Conservation (phyloP, 2,329 filamentous ascomycete species). For the Scolecobasidium constrictum region DNA sequence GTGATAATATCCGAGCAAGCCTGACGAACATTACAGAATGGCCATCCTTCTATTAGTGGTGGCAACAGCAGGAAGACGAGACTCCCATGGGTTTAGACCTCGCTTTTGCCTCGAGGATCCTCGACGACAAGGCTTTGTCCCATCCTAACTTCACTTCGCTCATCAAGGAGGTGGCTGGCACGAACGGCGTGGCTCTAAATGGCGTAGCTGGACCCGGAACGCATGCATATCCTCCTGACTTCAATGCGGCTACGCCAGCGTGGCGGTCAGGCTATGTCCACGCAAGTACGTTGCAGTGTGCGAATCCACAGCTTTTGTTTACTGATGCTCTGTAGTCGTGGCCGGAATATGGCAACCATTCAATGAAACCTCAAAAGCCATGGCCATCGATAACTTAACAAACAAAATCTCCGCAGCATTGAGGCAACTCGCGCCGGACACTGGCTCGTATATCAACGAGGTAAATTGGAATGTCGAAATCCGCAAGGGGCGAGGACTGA, state of each 20-base stretch:
- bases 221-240: neutral
- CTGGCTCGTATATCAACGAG: constrained; percentile 7
- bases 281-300: neutral
- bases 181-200: neutral
- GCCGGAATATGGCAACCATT: neutral
- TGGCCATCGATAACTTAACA: neutral
- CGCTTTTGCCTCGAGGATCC: neutral
- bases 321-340: neutral
- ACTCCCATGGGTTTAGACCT: neutral
- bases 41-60: neutral
- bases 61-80: neutral
- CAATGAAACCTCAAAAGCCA: neutral
- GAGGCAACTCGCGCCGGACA: constrained; percentile 1
- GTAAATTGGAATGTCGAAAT: constrained; percentile 3
- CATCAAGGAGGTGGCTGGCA: neutral
- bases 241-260: neutral
- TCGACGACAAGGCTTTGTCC: neutral
- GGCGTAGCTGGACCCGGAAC: neutral
- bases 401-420: neutral
- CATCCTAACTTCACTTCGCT: neutral
- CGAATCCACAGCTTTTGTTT: neutral
- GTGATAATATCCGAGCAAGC: neutral
- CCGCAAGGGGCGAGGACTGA: too few relatives aligned
- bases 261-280: neutral
- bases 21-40: neutral